Evolutionary conservation across 2,329 filamentous ascomycete genomes (phyloP).

Genomic region (Sclerotinia minor): DNA sequence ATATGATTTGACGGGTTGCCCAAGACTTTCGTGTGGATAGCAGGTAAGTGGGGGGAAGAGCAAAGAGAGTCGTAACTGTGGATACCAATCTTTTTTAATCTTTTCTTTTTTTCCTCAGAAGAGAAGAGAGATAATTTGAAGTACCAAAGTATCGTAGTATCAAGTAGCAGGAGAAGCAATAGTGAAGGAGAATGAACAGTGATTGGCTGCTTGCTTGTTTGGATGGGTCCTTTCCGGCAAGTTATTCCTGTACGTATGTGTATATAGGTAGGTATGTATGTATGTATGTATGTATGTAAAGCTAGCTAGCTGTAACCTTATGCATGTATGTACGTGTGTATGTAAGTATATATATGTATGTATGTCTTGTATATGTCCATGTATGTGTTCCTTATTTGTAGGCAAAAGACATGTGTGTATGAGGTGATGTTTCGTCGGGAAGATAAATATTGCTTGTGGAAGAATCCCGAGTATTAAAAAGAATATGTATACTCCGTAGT

Average conservation of each 20-base stretch:
- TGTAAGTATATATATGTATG: neutral
- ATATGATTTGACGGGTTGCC: constrained; percentile 16
- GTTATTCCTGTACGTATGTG: neutral
- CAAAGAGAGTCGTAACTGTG: constrained; percentile 16
- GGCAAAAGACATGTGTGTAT: neutral
- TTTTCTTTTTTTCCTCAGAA: neutral
- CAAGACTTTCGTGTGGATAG: constrained; percentile 15
- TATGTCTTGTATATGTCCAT: neutral
- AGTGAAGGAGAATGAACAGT: neutral
- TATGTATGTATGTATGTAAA: neutral
- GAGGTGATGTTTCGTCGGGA: neutral
- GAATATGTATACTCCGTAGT: neutral
- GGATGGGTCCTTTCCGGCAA: neutral
- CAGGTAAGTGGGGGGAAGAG: constrained; percentile 11
- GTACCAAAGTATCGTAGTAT: neutral
- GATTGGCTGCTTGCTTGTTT: neutral
- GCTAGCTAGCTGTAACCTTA: neutral
- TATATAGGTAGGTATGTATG: neutral
- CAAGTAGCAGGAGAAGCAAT: neutral
- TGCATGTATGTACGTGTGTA: neutral
- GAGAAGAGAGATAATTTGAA: neutral
- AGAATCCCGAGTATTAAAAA: neutral
- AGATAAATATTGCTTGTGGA: neutral
- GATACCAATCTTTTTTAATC: neutral
- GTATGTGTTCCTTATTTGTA: neutral